A percentile compares a stretch with the other conserved stretches of the same genome.
Evolutionary conservation across 768 basidiomycete species (phyloP).

Genomic region (Naganishia onofrii): DNA sequence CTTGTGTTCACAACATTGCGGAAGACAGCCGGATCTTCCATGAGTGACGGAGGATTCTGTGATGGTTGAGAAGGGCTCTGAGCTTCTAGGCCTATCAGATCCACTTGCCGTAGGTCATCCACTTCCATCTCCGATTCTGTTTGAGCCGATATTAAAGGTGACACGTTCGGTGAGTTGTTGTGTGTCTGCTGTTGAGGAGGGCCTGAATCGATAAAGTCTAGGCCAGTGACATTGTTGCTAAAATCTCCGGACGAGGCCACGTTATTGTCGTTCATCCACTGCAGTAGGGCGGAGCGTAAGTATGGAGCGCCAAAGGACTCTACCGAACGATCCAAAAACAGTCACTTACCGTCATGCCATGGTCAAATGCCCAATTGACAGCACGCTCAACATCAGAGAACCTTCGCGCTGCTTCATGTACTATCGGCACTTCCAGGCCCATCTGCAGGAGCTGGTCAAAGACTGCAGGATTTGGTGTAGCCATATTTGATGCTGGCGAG

Average conservation of each 20-base stretch:
- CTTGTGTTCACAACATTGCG: not conserved
- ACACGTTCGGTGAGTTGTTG: constrained; percentile 16
- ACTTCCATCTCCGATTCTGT: not conserved
- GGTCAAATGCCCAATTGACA: constrained; percentile 20
- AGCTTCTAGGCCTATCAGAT: not conserved
- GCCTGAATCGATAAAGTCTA: constrained; percentile 3
- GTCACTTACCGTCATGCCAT: constrained; percentile 10
- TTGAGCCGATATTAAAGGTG: not conserved
- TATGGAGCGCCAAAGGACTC: not conserved
- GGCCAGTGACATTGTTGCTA: too few relatives aligned
- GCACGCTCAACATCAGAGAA: constrained; percentile 10
- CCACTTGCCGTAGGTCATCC: not conserved
- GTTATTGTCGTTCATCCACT: constrained; percentile 21
- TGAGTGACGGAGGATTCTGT: not conserved
- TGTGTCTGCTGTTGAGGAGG: constrained; percentile 18
- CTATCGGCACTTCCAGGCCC: constrained; percentile 18
- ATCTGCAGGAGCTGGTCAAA: constrained; percentile 8
- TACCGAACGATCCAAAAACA: not conserved
- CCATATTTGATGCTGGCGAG: not conserved
- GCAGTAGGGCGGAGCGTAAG: not conserved
- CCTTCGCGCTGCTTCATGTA: constrained; percentile 9
- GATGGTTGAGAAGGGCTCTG: not conserved
- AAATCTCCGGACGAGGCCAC: not conserved
- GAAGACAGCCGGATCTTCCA: not conserved
- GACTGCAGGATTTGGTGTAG: not conserved